Evolutionary conservation across 2,329 filamentous ascomycete genomes (phyloP).

Genomic region (Geosmithia flava): DNA sequence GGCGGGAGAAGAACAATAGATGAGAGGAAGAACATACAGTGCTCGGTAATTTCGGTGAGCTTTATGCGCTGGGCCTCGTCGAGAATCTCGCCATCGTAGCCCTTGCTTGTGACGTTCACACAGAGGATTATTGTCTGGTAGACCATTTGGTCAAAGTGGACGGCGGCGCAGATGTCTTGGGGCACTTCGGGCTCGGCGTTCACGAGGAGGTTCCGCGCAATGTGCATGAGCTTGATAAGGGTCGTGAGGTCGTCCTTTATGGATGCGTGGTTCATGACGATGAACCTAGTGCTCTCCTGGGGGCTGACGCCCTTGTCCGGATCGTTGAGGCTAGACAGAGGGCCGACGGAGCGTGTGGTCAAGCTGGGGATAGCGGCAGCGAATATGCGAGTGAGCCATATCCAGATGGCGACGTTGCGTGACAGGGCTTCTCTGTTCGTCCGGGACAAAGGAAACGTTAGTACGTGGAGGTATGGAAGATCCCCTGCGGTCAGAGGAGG

Average conservation of each 20-base stretch:
- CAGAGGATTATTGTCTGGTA: conserved; percentile 54
- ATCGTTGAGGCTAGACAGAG: conserved; percentile 38
- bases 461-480: too few relatives aligned
- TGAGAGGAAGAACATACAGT: conserved; percentile 34
- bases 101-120: conserved; percentile 55
- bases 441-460: neutral
- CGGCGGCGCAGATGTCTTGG: conserved; percentile 52
- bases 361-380: conserved; percentile 47
- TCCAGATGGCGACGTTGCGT: conserved; percentile 52
- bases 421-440: conserved; percentile 48
- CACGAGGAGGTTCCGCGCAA: conserved; percentile 51
- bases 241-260: conserved; percentile 51
- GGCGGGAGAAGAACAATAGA: neutral
- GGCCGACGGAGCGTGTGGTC: conserved; percentile 45
- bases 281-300: conserved; percentile 49
- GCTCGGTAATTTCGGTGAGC: conserved; percentile 49
- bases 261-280: conserved; percentile 47
- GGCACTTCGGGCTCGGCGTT: conserved; percentile 52
- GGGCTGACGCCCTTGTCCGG: conserved; percentile 45
- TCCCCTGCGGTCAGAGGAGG: neutral
- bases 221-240: conserved; percentile 55
- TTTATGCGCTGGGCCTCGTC: conserved; percentile 45
- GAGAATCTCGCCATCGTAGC: conserved; percentile 50
- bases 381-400: conserved; percentile 51
- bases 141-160: conserved; percentile 53